Base-by-base conservation (phyloP, 306 rosid genomes). In the Begonia loranthoides region DNA sequence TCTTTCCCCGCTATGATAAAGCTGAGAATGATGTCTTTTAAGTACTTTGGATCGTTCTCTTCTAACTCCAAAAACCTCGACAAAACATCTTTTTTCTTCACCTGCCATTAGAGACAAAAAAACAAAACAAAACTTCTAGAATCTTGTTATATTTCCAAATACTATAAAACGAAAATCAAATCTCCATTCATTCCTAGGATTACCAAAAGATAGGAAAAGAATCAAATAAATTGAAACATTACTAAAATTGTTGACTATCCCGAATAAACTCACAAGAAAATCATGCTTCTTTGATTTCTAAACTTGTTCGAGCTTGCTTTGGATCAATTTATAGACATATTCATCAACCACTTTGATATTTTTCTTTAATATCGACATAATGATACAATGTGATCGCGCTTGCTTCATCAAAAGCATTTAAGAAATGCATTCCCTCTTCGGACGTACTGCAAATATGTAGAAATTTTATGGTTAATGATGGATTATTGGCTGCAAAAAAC, bases 1-100 rank as follows among this genome's bases (percentile, higher is more conserved):
- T 80, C 87, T 54, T 59, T 73, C 24, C 79, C 94, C 1, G 83
- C 89, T 11, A 70, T 69, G 40, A 73, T 57, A 49, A 72, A 55
- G 43, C 33, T 58, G 10, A 78, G 73, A 56, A 65, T 40, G 44
- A 80, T 69, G 55, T 84, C 81, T 69, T 62, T 61, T 15, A 75
- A 50, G 54, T 70, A 65, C 61, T 54, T 60, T 12, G 55, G 64
- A 64, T 74, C 73, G 38, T 68, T 59, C 62, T 62, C 73, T 40
- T 45, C 38, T 49, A 16, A 36, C 15, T 79, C 53, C 41, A 76
- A 16, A 60, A 85, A 74, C 61, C 87, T 74, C 9, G 84, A 76
- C 50, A 85, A 15, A 13, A 76, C 28, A 39, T 76, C 78, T 33
- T 62, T 63, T 65, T 56, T 78, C 53, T 45, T 49, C 44, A 15